Percentiles rank a stretch among this genome's conserved stretches.
phyloP scores from a whole-genome alignment of 2,329 filamentous ascomycete genomes.

The Phialophora expanda region DNA sequence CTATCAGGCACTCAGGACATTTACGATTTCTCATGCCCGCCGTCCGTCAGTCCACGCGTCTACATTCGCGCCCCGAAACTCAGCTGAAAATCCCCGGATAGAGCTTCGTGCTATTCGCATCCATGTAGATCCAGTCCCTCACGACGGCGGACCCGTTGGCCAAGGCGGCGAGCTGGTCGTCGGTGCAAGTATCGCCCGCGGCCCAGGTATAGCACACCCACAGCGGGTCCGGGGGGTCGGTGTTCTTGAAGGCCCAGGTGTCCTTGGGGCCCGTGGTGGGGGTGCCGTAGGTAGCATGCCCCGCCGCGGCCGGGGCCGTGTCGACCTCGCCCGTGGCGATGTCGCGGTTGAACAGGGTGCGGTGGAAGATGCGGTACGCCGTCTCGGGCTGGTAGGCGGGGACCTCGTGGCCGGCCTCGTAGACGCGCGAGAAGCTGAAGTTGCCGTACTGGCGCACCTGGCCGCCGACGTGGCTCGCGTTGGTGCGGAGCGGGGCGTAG shows the following conservation, averaged over 20 bases:
- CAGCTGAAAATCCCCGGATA: conserved; percentile 14
- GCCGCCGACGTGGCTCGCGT: conserved; percentile 47
- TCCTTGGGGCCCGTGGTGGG: conserved; percentile 18
- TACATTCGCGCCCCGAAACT: not conserved
- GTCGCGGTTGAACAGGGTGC: conserved; percentile 43
- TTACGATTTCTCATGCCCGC: too few species aligned
- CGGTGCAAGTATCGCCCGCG: conserved; percentile 49
- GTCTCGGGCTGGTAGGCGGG: conserved; percentile 47
- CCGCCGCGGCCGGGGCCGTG: not conserved
- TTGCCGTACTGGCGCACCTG: conserved; percentile 49
- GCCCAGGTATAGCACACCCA: conserved; percentile 55
- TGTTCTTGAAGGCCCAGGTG: conserved; percentile 39
- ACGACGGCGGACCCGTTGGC: conserved; percentile 53
- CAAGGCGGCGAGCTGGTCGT: conserved; percentile 52
- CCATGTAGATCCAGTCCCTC: conserved; percentile 54
- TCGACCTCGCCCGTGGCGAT: conserved; percentile 44
- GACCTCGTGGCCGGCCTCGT: conserved; percentile 42
- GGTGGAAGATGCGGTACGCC: conserved; percentile 48
- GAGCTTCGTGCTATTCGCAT: conserved; percentile 32
- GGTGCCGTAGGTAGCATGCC: conserved; percentile 19
- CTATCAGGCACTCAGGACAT: too few species aligned
- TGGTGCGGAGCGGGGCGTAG: conserved; percentile 47
- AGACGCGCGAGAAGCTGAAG: conserved; percentile 50
- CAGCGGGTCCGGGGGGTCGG: conserved; percentile 48
- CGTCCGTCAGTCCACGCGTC: too few species aligned